Percentiles rank a stretch among this genome's conserved stretches.
Evolutionary conservation across 116 monocot species (phyloP).

Genomic region (Posidonia oceanica): DNA sequence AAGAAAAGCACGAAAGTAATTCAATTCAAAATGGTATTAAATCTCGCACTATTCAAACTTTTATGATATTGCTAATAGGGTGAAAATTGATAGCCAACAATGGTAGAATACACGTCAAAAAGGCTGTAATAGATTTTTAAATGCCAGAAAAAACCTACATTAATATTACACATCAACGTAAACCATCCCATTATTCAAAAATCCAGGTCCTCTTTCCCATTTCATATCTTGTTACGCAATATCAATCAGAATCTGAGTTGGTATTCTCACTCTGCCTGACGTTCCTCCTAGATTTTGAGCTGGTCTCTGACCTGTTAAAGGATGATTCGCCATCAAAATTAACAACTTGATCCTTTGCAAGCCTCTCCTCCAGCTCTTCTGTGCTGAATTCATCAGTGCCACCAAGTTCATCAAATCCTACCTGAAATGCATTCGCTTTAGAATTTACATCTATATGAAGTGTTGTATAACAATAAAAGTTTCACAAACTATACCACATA

Average conservation of each 20-base stretch:
- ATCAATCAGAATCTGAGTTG: constrained; percentile 66
- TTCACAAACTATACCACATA: constrained; percentile 43
- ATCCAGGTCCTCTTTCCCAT: background rate
- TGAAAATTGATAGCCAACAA: no score
- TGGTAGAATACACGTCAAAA: no score
- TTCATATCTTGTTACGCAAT: background rate
- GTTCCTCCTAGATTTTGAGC: constrained; percentile 27
- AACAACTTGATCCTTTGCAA: constrained; percentile 60
- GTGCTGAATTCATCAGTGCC: constrained; percentile 84
- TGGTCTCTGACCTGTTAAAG: constrained; percentile 10
- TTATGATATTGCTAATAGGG: no score
- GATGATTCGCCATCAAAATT: constrained; percentile 64
- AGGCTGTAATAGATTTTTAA: no score
- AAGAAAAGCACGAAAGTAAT: no score
- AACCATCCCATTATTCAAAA: background rate
- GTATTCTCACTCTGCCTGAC: constrained; percentile 54
- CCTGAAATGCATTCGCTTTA: constrained; percentile 26
- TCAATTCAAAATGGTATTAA: no score
- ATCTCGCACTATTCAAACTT: no score
- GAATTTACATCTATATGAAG: background rate
- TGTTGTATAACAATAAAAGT: background rate
- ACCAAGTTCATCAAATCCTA: constrained; percentile 87
- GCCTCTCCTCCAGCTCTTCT: constrained; percentile 85
- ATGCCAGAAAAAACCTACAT: no score
- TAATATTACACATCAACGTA: no score